Conservation (phyloP, 176 grass and related monocot genomes). For the Typha latifolia region DNA sequence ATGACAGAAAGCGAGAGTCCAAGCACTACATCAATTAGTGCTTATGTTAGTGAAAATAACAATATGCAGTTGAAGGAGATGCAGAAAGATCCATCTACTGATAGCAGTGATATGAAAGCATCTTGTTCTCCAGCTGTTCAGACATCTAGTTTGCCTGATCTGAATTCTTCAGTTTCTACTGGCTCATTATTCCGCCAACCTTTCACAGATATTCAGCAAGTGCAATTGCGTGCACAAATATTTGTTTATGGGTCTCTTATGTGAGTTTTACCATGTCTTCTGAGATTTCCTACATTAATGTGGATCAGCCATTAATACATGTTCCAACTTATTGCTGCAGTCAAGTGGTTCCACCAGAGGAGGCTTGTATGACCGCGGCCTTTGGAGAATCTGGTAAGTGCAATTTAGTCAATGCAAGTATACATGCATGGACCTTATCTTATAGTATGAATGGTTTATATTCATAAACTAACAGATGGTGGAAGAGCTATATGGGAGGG, state of each 20-base stretch:
- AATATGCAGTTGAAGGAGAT: constrained; percentile 21
- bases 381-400: constrained; percentile 87
- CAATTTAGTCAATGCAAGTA: not conserved
- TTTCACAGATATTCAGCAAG: constrained; percentile 31
- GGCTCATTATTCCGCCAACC: constrained; percentile 6
- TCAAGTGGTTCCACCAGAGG: constrained; percentile 78
- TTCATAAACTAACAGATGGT: constrained; percentile 15
- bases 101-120: constrained; percentile 35
- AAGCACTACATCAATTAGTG: constrained; percentile 21
- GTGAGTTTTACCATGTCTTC: constrained; percentile 46
- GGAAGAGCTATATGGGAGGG: constrained; percentile 68
- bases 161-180: constrained; percentile 27
- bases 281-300: constrained; percentile 13
- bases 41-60: constrained; percentile 14
- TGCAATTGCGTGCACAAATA: constrained; percentile 43
- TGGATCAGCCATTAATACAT: constrained; percentile 9
- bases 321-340: constrained; percentile 42
- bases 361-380: constrained; percentile 88
- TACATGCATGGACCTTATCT: not conserved
- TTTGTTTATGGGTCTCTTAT: constrained; percentile 82
- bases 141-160: constrained; percentile 46
- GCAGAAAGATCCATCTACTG: constrained; percentile 30
- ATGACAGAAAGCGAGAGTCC: constrained; percentile 34
- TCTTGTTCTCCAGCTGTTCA: constrained; percentile 20
- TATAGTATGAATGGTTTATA: too few relatives aligned